Percentiles rank a stretch among this genome's conserved stretches.
Conservation (phyloP, 2,329 filamentous ascomycete species). For the Paecilomyces fulvus region DNA sequence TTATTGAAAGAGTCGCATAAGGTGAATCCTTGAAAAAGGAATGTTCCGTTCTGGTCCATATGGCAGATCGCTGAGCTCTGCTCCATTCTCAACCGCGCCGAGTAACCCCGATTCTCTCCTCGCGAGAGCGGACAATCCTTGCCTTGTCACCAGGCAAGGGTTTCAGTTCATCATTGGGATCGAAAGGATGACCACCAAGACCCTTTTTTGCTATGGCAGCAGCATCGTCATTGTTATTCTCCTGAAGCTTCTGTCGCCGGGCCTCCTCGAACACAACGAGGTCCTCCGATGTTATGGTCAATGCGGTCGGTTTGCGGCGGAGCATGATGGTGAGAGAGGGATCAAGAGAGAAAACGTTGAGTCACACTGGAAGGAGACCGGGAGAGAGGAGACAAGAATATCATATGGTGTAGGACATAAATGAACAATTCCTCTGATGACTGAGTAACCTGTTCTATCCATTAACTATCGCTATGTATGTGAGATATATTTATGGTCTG, state of each 20-base stretch:
- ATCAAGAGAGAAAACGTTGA: background rate
- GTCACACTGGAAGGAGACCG: background rate
- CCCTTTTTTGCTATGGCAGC: conserved; percentile 12
- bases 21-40: background rate
- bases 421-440: background rate
- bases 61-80: background rate
- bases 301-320: conserved; percentile 43
- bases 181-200: conserved; percentile 22
- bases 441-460: background rate
- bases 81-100: conserved; percentile 10
- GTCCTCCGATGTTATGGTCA: conserved; percentile 42
- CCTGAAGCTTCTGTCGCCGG: conserved; percentile 21
- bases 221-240: conserved; percentile 16
- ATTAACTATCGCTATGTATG: background rate
- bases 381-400: too few relatives aligned
- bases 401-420: background rate
- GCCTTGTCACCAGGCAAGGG: conserved; percentile 42
- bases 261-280: conserved; percentile 39
- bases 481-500: background rate
- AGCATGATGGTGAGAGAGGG: conserved; percentile 30
- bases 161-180: conserved; percentile 44
- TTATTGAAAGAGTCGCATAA: background rate
- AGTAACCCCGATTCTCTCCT: conserved; percentile 37
- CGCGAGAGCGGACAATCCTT: conserved; percentile 37
- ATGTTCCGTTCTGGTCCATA: background rate